Base-by-base conservation (phyloP, 495 filamentous ascomycete genomes). In the Trichoderma erinaceum region DNA sequence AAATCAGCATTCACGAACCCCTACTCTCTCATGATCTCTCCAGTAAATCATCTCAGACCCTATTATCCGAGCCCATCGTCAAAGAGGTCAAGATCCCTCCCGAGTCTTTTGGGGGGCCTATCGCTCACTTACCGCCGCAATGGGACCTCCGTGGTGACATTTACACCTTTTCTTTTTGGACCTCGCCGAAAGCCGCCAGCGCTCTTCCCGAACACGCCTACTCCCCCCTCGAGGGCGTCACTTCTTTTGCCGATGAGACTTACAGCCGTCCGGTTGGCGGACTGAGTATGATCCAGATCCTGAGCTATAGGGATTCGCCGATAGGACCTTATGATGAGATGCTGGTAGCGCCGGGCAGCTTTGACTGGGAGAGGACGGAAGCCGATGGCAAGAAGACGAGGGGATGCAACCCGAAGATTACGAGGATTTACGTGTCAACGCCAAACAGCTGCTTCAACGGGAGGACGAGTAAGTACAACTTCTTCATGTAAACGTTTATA, bases 301-400 rank as follows among this genome's bases (percentile, higher is more conserved):
- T 85, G 18, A 74, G 82, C 21, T 85, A 86, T 71, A 73, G 71
- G 11, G 78, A 82, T 23, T 81, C 77, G 21, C 82, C 83, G 5
- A 80, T 82, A 13, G 83, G 83, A 1, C 69, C 81, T 0, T 85
- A 85, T 67, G 83, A 85, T 71, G 82, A 85, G 73, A 71, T 85
- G 66, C 69, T 79, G 11, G 68, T 86, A 32, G 68, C 78, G 21
- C 82, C 82, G 15, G 82, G 84, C 12, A 70, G 61, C 43, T 84
- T 82, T 66, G 69, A 71, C 11, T 76, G 75, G 52, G 76, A 76
- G 10, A 70, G 73, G 21, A 75, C 74, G 32, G 71, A 72, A 25
- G 70, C 70, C 35, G 75, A 73, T 61, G 77, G 69, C 67, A 65
- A 43, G 61, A 65, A 29, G 56, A 61, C 8, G 56, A 61, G 69